phyloP scores from a whole-genome alignment of 805 yeast genomes.

The Ogataea polymorpha region DNA sequence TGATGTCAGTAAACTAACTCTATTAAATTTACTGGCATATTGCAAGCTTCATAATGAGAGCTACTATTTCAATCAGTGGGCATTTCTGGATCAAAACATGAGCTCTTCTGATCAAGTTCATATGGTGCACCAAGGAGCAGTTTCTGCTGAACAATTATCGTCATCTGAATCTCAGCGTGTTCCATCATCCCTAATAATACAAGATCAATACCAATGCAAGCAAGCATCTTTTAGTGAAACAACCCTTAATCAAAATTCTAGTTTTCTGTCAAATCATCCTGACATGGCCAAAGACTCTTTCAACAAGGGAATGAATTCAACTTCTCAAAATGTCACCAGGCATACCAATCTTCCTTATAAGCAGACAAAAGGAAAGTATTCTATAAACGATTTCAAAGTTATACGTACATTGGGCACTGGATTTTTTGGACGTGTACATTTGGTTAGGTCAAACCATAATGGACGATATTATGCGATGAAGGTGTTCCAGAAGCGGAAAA shows the following conservation, averaged over 20 bases:
- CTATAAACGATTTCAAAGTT: constrained; percentile 53
- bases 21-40: too few relatives aligned
- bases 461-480: constrained; percentile 60
- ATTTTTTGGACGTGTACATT: constrained; percentile 58
- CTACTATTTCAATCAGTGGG: too few relatives aligned
- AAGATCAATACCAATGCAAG: constrained; percentile 11
- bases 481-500: constrained; percentile 54
- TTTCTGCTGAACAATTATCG: too few relatives aligned
- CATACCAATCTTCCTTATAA: not conserved
- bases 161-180: not conserved
- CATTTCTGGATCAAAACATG: too few relatives aligned
- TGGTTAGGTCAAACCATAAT: constrained; percentile 56
- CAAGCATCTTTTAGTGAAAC: constrained; percentile 4
- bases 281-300: not conserved
- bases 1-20: too few relatives aligned
- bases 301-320: not conserved
- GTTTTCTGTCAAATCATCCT: not conserved
- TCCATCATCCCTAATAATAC: constrained; percentile 6
- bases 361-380: constrained; percentile 53
- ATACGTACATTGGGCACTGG: constrained; percentile 60
- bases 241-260: not conserved
- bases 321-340: not conserved
- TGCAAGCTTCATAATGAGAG: too few relatives aligned
- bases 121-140: too few relatives aligned
- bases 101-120: too few relatives aligned